These are phyloP conservation scores for Echinochloa phyllopogon DNA, from an alignment of 176 grass and related monocot genomes.

Conservation along the genomic window DNA sequence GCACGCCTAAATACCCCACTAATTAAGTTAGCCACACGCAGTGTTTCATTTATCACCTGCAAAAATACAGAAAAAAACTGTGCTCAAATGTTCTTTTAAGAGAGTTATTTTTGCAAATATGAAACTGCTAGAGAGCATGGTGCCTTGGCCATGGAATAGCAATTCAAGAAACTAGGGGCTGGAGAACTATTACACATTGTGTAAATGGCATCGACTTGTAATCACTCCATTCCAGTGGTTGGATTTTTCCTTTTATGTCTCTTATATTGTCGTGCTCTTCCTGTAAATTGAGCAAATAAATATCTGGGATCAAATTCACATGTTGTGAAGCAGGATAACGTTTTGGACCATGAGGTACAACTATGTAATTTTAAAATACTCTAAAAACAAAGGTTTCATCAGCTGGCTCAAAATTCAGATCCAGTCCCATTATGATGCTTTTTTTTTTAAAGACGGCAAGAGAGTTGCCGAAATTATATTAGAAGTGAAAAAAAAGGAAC, in stretches of 20 bases:
- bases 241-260: conserved; percentile 50
- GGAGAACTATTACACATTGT: conserved; percentile 70
- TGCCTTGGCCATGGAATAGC: not conserved
- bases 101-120: not conserved
- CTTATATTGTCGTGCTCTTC: conserved; percentile 87
- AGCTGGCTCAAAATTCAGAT: conserved; percentile 16
- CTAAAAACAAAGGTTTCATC: not conserved
- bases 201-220: conserved; percentile 99
- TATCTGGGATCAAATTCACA: conserved; percentile 2
- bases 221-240: conserved; percentile 68
- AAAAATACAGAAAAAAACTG: not conserved
- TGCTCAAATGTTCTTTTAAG: conserved; percentile 1
- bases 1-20: conserved; percentile 94
- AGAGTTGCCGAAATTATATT: too few species aligned
- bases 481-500: too few species aligned
- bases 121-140: not conserved
- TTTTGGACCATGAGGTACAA: not conserved
- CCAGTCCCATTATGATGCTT: not conserved
- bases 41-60: conserved; percentile 96
- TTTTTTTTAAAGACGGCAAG: too few species aligned
- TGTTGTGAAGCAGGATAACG: conserved; percentile 4
- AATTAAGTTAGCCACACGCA: conserved; percentile 94
- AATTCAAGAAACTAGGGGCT: not conserved
- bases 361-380: not conserved
- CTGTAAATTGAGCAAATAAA: conserved; percentile 57